Evolutionary conservation across 306 rosid genomes (phyloP).

Genomic region (Rosa rugosa): DNA sequence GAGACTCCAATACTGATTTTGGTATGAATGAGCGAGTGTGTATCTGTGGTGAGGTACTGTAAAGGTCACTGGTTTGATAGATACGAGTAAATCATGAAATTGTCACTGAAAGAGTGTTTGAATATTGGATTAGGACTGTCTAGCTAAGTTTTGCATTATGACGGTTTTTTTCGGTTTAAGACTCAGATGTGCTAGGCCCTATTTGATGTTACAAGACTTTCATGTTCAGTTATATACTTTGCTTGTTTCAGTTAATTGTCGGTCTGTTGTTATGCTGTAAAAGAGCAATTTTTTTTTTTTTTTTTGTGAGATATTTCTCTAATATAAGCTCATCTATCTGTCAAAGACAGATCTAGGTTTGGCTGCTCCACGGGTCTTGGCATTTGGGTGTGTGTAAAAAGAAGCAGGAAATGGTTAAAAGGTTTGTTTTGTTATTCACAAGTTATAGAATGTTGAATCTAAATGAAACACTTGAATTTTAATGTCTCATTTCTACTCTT

Average conservation of each 20-base stretch:
- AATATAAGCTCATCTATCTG: slow-evolving; percentile 16
- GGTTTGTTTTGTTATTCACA: slow-evolving; percentile 34
- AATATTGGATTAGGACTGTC: neutral
- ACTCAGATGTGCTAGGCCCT: neutral
- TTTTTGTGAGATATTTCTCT: neutral
- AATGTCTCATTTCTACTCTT: slow-evolving; percentile 22
- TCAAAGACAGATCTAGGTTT: slow-evolving; percentile 18
- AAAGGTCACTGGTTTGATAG: neutral
- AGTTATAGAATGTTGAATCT: slow-evolving; percentile 12
- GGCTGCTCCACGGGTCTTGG: slow-evolving; percentile 20
- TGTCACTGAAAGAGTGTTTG: neutral
- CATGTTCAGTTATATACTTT: neutral
- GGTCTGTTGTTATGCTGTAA: neutral
- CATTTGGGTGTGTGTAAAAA: slow-evolving; percentile 30
- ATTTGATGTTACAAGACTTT: neutral
- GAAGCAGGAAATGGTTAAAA: slow-evolving; percentile 76
- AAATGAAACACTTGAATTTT: slow-evolving; percentile 10
- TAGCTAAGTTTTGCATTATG: neutral
- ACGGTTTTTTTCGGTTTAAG: neutral
- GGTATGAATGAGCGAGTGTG: neutral
- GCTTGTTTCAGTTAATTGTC: neutral
- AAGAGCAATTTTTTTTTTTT: neutral
- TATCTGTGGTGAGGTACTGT: neutral
- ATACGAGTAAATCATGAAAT: neutral
- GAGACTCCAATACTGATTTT: neutral